Evolutionary conservation across 345 rosid genomes (phyloP).

Genomic region (Hibiscus syriacus): DNA sequence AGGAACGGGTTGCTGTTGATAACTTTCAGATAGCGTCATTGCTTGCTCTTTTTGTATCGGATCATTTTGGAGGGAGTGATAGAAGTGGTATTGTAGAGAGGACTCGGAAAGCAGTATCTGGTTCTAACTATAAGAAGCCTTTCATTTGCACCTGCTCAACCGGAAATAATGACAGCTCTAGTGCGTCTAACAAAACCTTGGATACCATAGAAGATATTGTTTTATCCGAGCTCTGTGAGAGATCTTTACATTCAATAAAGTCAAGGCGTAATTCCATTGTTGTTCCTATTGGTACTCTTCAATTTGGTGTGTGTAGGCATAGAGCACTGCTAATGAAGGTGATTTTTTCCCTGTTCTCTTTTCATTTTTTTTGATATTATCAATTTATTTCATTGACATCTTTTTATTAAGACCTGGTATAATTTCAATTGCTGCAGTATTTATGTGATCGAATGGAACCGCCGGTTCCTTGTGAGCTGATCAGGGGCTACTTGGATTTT

Average conservation of each 20-base stretch:
- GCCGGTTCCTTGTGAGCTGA: conserved; percentile 93
- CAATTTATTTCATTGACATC: neutral
- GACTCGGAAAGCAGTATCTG: conserved; percentile 67
- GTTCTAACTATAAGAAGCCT: conserved; percentile 77
- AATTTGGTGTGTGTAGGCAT: conserved; percentile 91
- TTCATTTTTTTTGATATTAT: neutral
- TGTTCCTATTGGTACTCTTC: conserved; percentile 78
- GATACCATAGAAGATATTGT: conserved; percentile 41
- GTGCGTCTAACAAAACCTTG: conserved; percentile 25
- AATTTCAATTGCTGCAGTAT: conserved; percentile 39
- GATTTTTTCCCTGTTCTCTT: neutral
- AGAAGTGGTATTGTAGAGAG: conserved; percentile 55
- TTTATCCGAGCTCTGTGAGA: conserved; percentile 75
- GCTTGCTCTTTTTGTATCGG: conserved; percentile 93
- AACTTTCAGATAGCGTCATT: conserved; percentile 58
- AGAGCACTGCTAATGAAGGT: conserved; percentile 95
- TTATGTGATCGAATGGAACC: conserved; percentile 95
- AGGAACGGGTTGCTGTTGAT: conserved; percentile 29
- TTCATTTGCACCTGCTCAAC: conserved; percentile 88
- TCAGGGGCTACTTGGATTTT: conserved; percentile 93
- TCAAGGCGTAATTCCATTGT: conserved; percentile 55
- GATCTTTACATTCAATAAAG: conserved; percentile 61
- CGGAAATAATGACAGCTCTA: conserved; percentile 44
- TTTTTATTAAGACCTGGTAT: conserved; percentile 13
- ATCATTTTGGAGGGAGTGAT: conserved; percentile 98